Evolutionary conservation across 495 filamentous ascomycete species (phyloP), one percentile per base, ranked within the genome.

Genomic region (Parathielavia appendiculata): DNA sequence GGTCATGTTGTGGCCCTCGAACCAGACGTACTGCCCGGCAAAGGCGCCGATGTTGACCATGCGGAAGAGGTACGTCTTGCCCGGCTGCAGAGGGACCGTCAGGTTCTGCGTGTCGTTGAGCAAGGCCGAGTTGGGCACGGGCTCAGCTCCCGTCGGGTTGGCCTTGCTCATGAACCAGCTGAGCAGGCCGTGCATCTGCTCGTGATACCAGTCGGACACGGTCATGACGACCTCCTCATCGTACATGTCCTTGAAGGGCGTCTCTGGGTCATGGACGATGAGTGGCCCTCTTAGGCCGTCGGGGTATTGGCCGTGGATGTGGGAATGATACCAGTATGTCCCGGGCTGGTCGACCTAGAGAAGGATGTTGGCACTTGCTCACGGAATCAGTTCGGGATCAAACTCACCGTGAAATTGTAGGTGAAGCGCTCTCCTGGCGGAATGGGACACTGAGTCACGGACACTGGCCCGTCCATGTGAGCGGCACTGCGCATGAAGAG

Each of bases 241-340:
- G 63, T 87, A 90, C 62, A 81, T 68, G 45, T 76, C 78, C 34
- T 71, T 63, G 64, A 82, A 88, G 5, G 86, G 87, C 14, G 75
- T 71, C 0, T 81, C 60, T 4, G 81, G 80, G 63, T 91, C 88
- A 49, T 90, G 80, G 39, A 93, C 74, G 44, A 92, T 82, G 40
- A 93, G 68, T 0, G 88, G 80, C 1, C 86, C 86, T 46, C 86
- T 78, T 35, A 88, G 78, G 32, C 89, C 89, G 67, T 93, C 89
- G 1, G 89, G 86, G 52, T 90, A 91, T 66, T 89, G 87, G 7
- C 75, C 79, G 44, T 74, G 73, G 17, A 78, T 76, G 63, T 92
- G 88, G 13, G 84, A 89, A 67, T 92, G 88, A 63, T 91, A 92
- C 89, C 89, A 92, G 70, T 89, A 91, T 0, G 87, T 89, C 32